phyloP scores from a whole-genome alignment of 306 rosid species.

The Inga oerstediana region DNA sequence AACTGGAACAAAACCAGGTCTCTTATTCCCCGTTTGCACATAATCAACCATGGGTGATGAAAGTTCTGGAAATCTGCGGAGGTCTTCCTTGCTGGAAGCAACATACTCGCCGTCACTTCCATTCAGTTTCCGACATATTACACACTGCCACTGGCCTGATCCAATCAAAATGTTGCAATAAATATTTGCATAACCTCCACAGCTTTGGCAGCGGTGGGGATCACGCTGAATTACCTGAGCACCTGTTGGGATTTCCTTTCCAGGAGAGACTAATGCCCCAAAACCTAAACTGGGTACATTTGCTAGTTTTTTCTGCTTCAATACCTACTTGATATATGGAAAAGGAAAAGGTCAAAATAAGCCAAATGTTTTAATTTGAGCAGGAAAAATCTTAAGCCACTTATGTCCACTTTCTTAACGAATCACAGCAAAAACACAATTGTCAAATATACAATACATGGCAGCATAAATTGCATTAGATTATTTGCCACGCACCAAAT shows the following conservation, averaged over 20 bases:
- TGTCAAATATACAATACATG: neutral
- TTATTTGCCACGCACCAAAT: neutral
- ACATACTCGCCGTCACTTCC: conserved; percentile 87
- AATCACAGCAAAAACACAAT: neutral
- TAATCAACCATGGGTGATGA: conserved; percentile 86
- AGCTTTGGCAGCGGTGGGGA: conserved; percentile 92
- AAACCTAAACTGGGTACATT: conserved; percentile 97
- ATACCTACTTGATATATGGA: conserved; percentile 54
- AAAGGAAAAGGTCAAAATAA: conserved; percentile 29
- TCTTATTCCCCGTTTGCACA: conserved; percentile 83
- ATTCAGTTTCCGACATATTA: conserved; percentile 80
- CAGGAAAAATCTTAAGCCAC: neutral
- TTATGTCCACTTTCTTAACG: neutral
- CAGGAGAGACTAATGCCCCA: conserved; percentile 95
- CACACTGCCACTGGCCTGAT: conserved; percentile 99
- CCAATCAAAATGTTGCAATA: conserved; percentile 85
- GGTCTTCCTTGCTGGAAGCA: conserved; percentile 78
- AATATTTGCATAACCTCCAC: conserved; percentile 92
- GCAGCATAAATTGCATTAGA: neutral
- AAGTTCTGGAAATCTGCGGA: conserved; percentile 79
- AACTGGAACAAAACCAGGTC: conserved; percentile 96
- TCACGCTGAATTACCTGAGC: conserved; percentile 88
- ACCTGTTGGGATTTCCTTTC: conserved; percentile 78
- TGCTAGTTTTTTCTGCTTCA: conserved; percentile 87
- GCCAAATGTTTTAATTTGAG: neutral